Conservation (phyloP, 2,329 filamentous ascomycete genomes). For the Seiridium cupressi region DNA sequence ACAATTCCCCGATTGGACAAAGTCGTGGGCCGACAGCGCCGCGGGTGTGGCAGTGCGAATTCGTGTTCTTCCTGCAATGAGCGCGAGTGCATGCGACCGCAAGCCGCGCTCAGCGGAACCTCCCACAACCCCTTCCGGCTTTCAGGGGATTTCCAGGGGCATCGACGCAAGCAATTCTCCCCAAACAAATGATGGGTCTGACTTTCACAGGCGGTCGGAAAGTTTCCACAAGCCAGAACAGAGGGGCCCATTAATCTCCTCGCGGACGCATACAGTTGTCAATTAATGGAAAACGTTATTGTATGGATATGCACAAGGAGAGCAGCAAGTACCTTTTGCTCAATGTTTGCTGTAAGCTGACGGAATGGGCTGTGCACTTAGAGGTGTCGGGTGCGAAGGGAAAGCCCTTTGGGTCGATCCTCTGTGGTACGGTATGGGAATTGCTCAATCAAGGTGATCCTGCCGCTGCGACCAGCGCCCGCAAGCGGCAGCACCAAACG, state of each 20-base stretch:
- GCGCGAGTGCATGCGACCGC: not conserved
- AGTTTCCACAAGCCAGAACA: slow-evolving; percentile 6
- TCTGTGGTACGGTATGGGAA: too few species aligned
- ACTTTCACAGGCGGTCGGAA: not conserved
- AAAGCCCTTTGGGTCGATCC: too few species aligned
- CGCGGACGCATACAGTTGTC: not conserved
- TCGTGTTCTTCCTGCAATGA: slow-evolving; percentile 6
- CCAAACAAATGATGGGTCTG: slow-evolving; percentile 3
- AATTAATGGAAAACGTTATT: slow-evolving; percentile 8
- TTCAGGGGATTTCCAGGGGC: not conserved
- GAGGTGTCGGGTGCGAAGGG: too few species aligned
- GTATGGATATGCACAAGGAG: not conserved
- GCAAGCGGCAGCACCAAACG: not conserved
- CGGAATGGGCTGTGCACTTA: too few species aligned
- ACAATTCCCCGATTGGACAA: not conserved
- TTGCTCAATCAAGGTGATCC: too few species aligned
- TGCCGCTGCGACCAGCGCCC: too few species aligned
- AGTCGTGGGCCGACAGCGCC: not conserved
- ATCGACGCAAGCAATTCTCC: slow-evolving; percentile 4
- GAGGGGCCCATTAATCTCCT: slow-evolving; percentile 1
- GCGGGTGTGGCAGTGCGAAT: slow-evolving; percentile 1
- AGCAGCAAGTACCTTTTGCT: not conserved
- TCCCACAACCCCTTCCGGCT: not conserved
- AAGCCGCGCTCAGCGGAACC: not conserved
- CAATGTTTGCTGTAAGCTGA: not conserved